Evolutionary conservation across 1,284 basidiomycete species (phyloP).

Genomic region (Mycosarcoma maydis): DNA sequence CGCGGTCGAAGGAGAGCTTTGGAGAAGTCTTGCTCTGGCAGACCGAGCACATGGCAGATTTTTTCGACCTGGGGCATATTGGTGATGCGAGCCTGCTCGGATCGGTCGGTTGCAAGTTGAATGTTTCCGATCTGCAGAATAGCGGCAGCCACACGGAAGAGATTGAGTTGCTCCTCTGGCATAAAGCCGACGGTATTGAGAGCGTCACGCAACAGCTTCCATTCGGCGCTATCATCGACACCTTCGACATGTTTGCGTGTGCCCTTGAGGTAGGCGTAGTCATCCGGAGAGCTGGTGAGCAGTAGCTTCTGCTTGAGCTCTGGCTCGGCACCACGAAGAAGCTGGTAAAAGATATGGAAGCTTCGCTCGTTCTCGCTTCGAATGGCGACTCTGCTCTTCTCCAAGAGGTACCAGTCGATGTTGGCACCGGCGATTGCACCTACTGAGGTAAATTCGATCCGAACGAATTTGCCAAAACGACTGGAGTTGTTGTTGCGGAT

Average conservation of each 20-base stretch:
- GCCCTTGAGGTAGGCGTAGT: conserved; percentile 91
- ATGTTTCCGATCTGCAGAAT: conserved; percentile 97
- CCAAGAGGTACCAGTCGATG: conserved; percentile 98
- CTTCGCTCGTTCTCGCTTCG: conserved; percentile 75
- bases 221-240: conserved; percentile 90
- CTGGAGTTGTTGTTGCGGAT: conserved; percentile 99
- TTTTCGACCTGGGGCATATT: conserved; percentile 73
- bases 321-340: conserved; percentile 67
- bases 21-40: conserved; percentile 88
- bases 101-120: conserved; percentile 79
- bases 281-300: conserved; percentile 75
- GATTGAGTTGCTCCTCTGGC: conserved; percentile 82
- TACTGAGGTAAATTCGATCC: conserved; percentile 91
- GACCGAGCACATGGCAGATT: conserved; percentile 89
- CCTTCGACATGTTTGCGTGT: conserved; percentile 91
- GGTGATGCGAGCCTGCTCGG: conserved; percentile 85
- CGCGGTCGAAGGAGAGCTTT: conserved; percentile 75
- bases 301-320: conserved; percentile 73
- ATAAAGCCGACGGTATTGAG: conserved; percentile 88
- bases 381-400: conserved; percentile 86
- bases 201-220: conserved; percentile 81
- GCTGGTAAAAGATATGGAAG: conserved; percentile 98
- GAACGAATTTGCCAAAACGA: conserved; percentile 95
- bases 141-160: conserved; percentile 92
- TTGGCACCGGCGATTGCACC: conserved; percentile 97